Conservation (phyloP, 352 stramenopile species). For the Phytophthora podocarpi region DNA sequence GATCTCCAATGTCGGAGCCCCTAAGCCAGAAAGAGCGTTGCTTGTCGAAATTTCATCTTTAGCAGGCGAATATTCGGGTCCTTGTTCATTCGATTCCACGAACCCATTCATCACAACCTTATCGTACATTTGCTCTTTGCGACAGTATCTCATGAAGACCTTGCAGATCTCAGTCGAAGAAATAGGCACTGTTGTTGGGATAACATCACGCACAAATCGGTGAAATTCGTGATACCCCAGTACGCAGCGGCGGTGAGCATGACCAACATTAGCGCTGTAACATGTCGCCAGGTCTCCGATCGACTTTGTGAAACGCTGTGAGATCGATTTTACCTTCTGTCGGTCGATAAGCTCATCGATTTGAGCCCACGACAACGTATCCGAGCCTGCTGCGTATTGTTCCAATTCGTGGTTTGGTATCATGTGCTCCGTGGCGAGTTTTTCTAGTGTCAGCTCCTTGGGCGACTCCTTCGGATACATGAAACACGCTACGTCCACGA, state of each 20-base stretch:
- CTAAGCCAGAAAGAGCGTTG: constrained; percentile 7
- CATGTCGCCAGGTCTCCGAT: constrained; percentile 49
- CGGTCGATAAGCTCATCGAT: constrained; percentile 40
- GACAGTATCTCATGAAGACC: constrained; percentile 62
- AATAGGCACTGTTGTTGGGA: constrained; percentile 46
- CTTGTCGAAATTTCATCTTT: constrained; percentile 11
- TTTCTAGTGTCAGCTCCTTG: constrained; percentile 47
- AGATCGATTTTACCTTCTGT: constrained; percentile 32
- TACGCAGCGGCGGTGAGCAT: constrained; percentile 31
- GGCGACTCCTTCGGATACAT: constrained; percentile 39
- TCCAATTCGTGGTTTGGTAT: constrained; percentile 47
- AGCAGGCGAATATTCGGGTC: constrained; percentile 17
- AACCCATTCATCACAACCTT: background rate
- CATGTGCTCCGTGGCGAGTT: constrained; percentile 39
- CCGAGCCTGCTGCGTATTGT: constrained; percentile 8
- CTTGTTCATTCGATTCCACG: background rate
- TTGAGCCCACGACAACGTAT: constrained; percentile 44
- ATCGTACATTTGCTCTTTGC: constrained; percentile 27
- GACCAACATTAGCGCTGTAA: constrained; percentile 51
- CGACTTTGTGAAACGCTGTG: constrained; percentile 47
- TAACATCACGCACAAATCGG: constrained; percentile 55
- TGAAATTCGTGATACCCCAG: constrained; percentile 60
- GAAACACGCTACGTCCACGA: constrained; percentile 54
- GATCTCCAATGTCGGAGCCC: constrained; percentile 13
- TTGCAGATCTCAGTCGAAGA: constrained; percentile 52